Conservation (phyloP, 2,329 filamentous ascomycete genomes). For the Chlorencoelia australis region DNA sequence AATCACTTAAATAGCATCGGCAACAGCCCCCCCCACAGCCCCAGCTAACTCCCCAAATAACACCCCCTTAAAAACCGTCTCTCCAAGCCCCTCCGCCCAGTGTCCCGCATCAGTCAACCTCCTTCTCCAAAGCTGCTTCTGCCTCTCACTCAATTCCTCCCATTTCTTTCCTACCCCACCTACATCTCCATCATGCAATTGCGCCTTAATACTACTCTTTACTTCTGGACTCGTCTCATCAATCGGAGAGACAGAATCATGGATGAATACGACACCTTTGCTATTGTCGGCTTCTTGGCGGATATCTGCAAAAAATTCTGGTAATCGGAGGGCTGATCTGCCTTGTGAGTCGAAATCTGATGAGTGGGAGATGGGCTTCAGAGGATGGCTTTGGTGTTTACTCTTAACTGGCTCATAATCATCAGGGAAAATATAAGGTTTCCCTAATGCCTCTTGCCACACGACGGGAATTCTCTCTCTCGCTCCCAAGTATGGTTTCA, state of each 20-base stretch:
- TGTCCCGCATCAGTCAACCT: conserved; percentile 25
- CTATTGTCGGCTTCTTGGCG: conserved; percentile 8
- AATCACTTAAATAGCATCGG: too few species aligned
- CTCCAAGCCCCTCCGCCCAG: conserved; percentile 25
- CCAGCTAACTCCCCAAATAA: conserved; percentile 26
- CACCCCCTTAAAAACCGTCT: conserved; percentile 25
- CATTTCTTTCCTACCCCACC: conserved; percentile 20
- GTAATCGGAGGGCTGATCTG: conserved; percentile 1
- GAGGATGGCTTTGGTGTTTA: too few species aligned
- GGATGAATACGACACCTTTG: conserved; percentile 8
- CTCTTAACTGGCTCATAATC: too few species aligned
- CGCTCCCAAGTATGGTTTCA: conserved; percentile 17
- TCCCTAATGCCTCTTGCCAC: conserved; percentile 20
- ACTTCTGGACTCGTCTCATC: conserved; percentile 2
- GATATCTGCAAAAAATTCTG: conserved; percentile 13
- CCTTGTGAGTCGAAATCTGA: too few species aligned
- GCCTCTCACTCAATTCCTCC: conserved; percentile 20
- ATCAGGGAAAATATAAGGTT: conserved; percentile 15
- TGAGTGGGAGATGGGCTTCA: conserved; percentile 8
- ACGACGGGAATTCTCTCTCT: conserved; percentile 17
- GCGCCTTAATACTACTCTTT: conserved; percentile 13
- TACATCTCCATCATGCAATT: conserved; percentile 18
- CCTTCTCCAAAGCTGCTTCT: conserved; percentile 24
- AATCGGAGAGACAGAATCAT: too few species aligned
- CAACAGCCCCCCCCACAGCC: conserved; percentile 20